Base-by-base conservation (phyloP, 176 grass and related monocot genomes). In the Musa troglodytarum region DNA sequence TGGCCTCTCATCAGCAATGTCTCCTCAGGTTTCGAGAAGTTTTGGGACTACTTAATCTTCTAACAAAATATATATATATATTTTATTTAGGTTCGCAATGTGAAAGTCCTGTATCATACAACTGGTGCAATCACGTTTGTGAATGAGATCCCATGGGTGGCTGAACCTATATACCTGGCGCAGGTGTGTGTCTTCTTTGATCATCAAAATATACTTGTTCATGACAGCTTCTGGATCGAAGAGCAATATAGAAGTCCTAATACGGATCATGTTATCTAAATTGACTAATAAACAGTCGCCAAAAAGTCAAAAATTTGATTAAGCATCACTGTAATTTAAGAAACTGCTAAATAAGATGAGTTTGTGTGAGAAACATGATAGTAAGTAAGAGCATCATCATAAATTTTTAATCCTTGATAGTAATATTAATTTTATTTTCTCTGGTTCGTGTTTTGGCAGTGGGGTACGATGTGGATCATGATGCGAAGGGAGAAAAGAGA, bases 381-480 rank as follows among this genome's bases (percentile, higher is more conserved):
- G 28, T 29, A 29, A 28, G 26, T 26, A 28, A 29, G 25, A 25
- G 2, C 28, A 29, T 29, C 28, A 29, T 29, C 28, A 29, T 29
- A 2, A 3, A 4, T 34, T 4, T 34, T 0, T 34, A 34, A 34
- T 34, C 29, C 29, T 34, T 34, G 29, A 34, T 34, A 34, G 29
- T 34, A 34, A 5, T 34, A 3, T 34, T 34, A 34, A 4, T 34
- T 34, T 34, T 34, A 34, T 34, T 34, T 3, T 34, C 29, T 34
- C 29, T 34, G 29, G 29, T 34, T 34, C 2, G 3, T 34, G 15
- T 13, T 77, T 89, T 50, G 8, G 26, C 81, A 97, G 90, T 98
- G 94, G 94, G 94, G 90, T 61, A 89, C 94, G 25, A 98, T 98
- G 94, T 98, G 94, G 94, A 98, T 98, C 82, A 98, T 98, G 94